Conservation (phyloP, 1,284 basidiomycete genomes). For the Schizophyllum commune region DNA sequence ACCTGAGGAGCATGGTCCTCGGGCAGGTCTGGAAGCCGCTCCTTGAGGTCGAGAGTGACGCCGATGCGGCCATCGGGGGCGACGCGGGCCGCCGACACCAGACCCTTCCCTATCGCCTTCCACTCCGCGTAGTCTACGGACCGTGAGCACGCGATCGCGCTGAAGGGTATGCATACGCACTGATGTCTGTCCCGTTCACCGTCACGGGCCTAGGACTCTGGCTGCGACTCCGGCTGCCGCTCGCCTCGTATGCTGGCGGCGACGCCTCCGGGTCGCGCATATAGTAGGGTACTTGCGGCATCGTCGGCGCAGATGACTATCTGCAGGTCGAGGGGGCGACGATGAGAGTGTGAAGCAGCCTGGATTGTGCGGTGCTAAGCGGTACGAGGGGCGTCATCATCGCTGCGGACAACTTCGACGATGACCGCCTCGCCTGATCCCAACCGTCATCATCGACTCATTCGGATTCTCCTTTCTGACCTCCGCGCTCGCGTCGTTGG, state of each 20-base stretch:
- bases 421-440: background rate
- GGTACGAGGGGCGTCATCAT: background rate
- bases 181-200: background rate
- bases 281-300: background rate
- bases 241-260: background rate
- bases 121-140: constrained; percentile 20
- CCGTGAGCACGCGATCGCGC: background rate
- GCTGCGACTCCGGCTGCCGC: background rate
- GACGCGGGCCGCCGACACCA: constrained; percentile 27
- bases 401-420: background rate
- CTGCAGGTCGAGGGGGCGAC: background rate
- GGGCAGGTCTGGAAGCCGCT: constrained; percentile 41
- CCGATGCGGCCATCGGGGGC: constrained; percentile 32
- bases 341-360: no score
- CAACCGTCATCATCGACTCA: background rate
- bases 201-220: background rate
- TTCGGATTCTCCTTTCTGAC: background rate
- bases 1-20: constrained; percentile 37
- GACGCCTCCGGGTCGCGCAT: background rate
- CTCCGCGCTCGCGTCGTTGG: no score
- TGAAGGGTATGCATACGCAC: background rate
- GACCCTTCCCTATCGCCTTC: constrained; percentile 25
- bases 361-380: no score
- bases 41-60: constrained; percentile 37
- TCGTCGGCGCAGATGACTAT: background rate